Evolutionary conservation across 176 grass and related monocot genomes (phyloP), one percentile per base, ranked within the genome.

Genomic region (Phyllostachys edulis): DNA sequence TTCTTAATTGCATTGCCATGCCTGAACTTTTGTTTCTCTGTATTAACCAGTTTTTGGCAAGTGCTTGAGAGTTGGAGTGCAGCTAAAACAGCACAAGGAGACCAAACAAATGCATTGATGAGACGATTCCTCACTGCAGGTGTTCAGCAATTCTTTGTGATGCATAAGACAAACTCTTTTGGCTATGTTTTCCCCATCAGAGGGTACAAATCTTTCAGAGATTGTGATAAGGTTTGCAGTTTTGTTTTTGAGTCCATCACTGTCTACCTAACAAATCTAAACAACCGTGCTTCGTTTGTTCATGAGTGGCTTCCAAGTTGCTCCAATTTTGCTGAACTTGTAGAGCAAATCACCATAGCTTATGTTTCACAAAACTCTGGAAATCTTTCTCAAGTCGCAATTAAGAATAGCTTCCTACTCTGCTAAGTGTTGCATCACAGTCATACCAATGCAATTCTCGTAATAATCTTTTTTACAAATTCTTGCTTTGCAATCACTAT

Each of bases 261-360:
- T 21, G 42, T 52, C 54, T 41, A 24, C 41, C 12, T 56, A 45
- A 9, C 80, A 63, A 52, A 73, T 71, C 36, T 34, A 52, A 52
- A 56, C 42, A 88, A 71, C 41, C 44, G 5, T 63, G 41, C 3
- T 88, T 51, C 42, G 24, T 84, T 78, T 71, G 36, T 4, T 34
- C 49, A 69, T 49, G 78, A 86, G 88, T 90, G 74, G 47, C 79
- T 90, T 90, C 88, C 56, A 90, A 82, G 88, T 82, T 78, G 23
- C n/a, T 23, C 21, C 46, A 66, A 12, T 55, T 26, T 21, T 69
- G 17, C 12, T 88, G 44, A 51, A 75, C 68, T 74, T 89, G 17
- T 27, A 16, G 26, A 77, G 55, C 82, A 82, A 71, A 85, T 63
- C 20, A 37, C 39, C 40, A 32, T 57, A n/a, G 62, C 17, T 77